phyloP scores from a whole-genome alignment of 352 stramenopile genomes.

The Pythium oligandrum region DNA sequence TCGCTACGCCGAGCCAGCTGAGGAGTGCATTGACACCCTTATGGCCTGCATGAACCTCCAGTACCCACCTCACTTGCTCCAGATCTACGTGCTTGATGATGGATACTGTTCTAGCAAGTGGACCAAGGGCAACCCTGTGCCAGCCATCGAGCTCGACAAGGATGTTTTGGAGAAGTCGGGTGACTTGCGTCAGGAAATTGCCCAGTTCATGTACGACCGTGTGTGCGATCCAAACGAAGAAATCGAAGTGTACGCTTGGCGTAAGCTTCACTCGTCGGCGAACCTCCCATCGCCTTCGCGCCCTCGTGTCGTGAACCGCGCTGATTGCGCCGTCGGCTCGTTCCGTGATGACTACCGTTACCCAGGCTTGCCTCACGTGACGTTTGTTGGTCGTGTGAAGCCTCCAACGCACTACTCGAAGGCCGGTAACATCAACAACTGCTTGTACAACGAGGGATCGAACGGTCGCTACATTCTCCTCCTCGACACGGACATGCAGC shows the following conservation, averaged over 20 bases:
- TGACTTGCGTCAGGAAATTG: conserved; percentile 76
- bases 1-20: conserved; percentile 78
- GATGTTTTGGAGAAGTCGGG: conserved; percentile 69
- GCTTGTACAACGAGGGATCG: conserved; percentile 82
- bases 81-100: conserved; percentile 85
- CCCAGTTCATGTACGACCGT: conserved; percentile 87
- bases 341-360: conserved; percentile 87
- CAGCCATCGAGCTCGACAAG: conserved; percentile 73
- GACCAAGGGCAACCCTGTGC: conserved; percentile 68
- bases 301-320: conserved; percentile 68
- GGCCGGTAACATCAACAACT: conserved; percentile 90
- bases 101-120: conserved; percentile 83
- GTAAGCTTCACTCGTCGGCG: conserved; percentile 78
- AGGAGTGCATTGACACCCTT: conserved; percentile 83
- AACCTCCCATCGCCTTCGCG: conserved; percentile 71
- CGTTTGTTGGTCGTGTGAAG: conserved; percentile 77
- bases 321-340: conserved; percentile 69
- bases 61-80: conserved; percentile 81
- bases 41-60: conserved; percentile 87
- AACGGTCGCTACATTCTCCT: conserved; percentile 77
- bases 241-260: conserved; percentile 85
- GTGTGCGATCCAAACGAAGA: conserved; percentile 84
- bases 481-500: conserved; percentile 85
- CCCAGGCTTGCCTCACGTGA: conserved; percentile 73
- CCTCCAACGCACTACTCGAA: conserved; percentile 73